Evolutionary conservation across 305 asterid genomes (phyloP).

Genomic region (Plantago rigida): DNA sequence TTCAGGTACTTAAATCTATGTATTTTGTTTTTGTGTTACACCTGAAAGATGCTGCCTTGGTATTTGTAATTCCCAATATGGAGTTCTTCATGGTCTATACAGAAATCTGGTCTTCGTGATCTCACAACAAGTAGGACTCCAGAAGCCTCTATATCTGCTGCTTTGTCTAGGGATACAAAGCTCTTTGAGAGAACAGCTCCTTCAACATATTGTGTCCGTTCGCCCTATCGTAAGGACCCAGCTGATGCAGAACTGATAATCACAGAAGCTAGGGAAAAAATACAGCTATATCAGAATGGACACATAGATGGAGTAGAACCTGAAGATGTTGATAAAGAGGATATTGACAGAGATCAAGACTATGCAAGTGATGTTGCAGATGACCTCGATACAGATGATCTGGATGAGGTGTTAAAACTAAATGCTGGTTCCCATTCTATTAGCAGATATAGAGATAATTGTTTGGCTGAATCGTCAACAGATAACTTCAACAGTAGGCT

Average conservation of each 20-base stretch:
- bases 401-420: conserved; percentile 41
- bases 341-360: conserved; percentile 66
- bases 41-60: background rate
- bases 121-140: conserved; percentile 92
- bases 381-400: conserved; percentile 63
- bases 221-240: conserved; percentile 78
- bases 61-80: conserved; percentile 21
- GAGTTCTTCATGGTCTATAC: conserved; percentile 26
- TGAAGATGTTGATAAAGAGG: conserved; percentile 64
- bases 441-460: conserved; percentile 22
- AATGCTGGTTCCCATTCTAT: conserved; percentile 34
- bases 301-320: conserved; percentile 48
- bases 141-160: conserved; percentile 96
- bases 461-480: conserved; percentile 25
- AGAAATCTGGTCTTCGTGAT: conserved; percentile 95
- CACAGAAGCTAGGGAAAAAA: conserved; percentile 61
- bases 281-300: conserved; percentile 50
- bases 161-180: conserved; percentile 82
- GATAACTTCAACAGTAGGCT: conserved; percentile 26
- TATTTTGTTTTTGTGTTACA: background rate
- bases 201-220: conserved; percentile 78
- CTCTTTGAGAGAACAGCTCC: conserved; percentile 95
- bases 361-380: conserved; percentile 69
- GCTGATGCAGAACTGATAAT: conserved; percentile 56
- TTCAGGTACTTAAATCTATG: conserved; percentile 51